phyloP scores from a whole-genome alignment of 768 basidiomycete species.

The Gymnopilus junonius region DNA sequence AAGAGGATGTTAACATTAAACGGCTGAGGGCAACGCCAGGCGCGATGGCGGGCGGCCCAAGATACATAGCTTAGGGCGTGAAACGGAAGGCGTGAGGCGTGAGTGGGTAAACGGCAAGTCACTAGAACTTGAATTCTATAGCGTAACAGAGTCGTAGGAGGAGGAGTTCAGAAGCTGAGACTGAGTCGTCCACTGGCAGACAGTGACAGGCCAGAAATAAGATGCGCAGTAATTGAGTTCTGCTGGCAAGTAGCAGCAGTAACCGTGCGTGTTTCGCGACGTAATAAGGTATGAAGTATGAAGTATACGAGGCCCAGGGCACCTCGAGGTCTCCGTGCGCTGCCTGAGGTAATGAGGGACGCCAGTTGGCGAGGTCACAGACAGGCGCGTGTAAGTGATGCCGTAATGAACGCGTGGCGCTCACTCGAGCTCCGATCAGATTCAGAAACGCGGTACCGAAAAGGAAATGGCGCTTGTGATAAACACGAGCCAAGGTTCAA shows the following conservation, averaged over 20 bases:
- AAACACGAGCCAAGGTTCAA: background rate
- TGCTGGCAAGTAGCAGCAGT: no score
- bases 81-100: background rate
- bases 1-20: background rate
- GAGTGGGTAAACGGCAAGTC: no score
- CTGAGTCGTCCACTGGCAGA: no score
- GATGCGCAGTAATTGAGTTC: no score
- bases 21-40: background rate
- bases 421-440: no score
- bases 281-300: background rate
- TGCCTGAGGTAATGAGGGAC: background rate
- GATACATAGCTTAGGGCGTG: background rate
- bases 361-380: background rate
- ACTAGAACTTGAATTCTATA: no score
- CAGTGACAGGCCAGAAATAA: no score
- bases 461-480: background rate
- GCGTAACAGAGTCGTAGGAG: no score
- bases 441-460: background rate
- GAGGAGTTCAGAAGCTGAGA: no score
- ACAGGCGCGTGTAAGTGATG: background rate
- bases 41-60: background rate
- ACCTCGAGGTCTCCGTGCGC: background rate
- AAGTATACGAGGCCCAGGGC: no score
- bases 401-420: background rate
- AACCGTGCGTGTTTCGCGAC: no score